phyloP scores from a whole-genome alignment of 768 basidiomycete genomes.

The Boletus huronensis region DNA sequence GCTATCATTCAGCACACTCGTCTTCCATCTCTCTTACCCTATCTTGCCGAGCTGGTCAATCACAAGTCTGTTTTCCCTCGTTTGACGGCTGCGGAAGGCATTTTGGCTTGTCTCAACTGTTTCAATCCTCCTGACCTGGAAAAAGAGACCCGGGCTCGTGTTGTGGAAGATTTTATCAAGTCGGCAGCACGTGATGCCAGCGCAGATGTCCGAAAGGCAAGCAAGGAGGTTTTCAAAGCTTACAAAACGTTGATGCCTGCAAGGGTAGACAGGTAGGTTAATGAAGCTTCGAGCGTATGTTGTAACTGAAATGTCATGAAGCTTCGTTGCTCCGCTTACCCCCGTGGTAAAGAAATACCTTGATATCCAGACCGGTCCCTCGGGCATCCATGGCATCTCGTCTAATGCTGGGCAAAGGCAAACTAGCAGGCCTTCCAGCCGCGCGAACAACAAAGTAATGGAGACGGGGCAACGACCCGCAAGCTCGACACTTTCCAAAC shows the following conservation, averaged over 20 bases:
- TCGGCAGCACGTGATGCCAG: constrained; percentile 67
- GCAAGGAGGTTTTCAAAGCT: constrained; percentile 69
- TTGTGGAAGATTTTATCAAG: constrained; percentile 70
- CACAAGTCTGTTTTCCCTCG: constrained; percentile 70
- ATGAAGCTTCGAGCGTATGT: neutral
- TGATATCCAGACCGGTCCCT: constrained; percentile 37
- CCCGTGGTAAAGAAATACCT: constrained; percentile 78
- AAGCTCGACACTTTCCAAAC: constrained; percentile 10
- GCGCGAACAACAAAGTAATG: constrained; percentile 12
- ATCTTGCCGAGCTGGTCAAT: constrained; percentile 51
- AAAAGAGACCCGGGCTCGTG: constrained; percentile 57
- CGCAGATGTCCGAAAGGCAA: constrained; percentile 68
- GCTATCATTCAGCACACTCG: constrained; percentile 66
- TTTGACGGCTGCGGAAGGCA: constrained; percentile 60
- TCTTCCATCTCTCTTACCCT: constrained; percentile 57
- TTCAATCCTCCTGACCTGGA: constrained; percentile 80
- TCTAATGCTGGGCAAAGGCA: constrained; percentile 16
- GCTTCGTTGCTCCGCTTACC: constrained; percentile 70
- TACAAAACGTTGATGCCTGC: constrained; percentile 69
- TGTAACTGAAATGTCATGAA: constrained; percentile 28
- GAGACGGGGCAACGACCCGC: constrained; percentile 9
- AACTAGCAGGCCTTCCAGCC: constrained; percentile 23
- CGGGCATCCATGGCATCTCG: neutral
- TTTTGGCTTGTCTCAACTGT: constrained; percentile 63
- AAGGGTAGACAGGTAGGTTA: constrained; percentile 60